Evolutionary conservation across 2,329 filamentous ascomycete genomes (phyloP), one percentile per base, ranked within the genome.

Genomic region (Pestalotiopsis sp.): DNA sequence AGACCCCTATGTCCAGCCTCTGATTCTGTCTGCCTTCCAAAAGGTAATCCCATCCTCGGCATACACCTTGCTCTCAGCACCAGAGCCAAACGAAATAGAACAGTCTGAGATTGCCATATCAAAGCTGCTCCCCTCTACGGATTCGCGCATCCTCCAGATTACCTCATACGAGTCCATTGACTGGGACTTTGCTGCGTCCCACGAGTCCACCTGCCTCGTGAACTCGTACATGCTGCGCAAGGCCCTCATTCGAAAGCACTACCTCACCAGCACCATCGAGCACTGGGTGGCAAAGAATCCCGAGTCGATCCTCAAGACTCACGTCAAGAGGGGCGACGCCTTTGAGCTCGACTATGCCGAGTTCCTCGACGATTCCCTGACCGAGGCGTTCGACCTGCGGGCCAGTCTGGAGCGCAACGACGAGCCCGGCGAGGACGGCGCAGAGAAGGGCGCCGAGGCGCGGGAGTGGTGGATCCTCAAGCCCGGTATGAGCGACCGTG

Each of bases 381-480:
- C 97, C 1, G 96, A 99, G 79, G 92, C 93, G 0, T 98, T 92
- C 78, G 96, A 98, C 76, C 81, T 99, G 65, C 87, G 91, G 23
- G 93, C 93, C 68, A 95, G 92, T 73, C 86, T 97, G 79, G 87
- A 88, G 39, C 85, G 85, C 60, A 97, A 97, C 74, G 88, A 87
- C 64, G 71, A 68, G 13, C 61, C 66, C 2, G 68, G 67, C 45
- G 72, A 71, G 45, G 64, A 59, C 27, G 45, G 49, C 14, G 17
- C 6, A 57, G 71, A 71, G 63, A 70, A 67, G 23, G 68, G 60
- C 12, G 25, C 69, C 68, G 73, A 80, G 38, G 82, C 87, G 57
- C 86, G 87, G 69, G 90, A 97, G 78, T 99, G 95, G 95, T 99
- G 96, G 96, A 98, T 99, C 73, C 80, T 99, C 69, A 99, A 99